These are phyloP conservation scores for Martensiomyces pterosporus DNA, from an alignment of 192 early-diverging fungal genomes.

Conservation along the genomic window DNA sequence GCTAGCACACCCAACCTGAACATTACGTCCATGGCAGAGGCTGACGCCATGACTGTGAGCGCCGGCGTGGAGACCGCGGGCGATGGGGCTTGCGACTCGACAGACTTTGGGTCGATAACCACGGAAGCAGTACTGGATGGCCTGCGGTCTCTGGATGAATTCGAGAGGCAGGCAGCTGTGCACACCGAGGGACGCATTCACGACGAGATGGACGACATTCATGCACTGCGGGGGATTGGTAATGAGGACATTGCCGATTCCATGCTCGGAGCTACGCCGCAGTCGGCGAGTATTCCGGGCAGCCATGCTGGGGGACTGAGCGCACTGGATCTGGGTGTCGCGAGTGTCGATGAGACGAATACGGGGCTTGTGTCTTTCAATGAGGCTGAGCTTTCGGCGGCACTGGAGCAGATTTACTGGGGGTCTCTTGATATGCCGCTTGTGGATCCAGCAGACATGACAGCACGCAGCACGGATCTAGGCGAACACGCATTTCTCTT, in stretches of 20 bases:
- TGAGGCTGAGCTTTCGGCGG: conserved; percentile 41
- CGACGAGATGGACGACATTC: background rate
- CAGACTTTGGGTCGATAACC: conserved; percentile 14
- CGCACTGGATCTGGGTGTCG: background rate
- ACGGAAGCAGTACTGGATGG: conserved; percentile 28
- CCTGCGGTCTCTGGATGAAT: conserved; percentile 36
- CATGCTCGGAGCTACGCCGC: background rate
- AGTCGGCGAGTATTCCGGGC: too few species aligned
- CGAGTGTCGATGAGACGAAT: background rate
- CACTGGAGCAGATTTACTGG: conserved; percentile 46
- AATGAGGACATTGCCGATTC: conserved; percentile 2
- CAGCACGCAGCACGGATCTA: too few species aligned
- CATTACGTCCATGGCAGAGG: conserved; percentile 1
- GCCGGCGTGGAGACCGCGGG: too few species aligned
- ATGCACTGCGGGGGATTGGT: background rate
- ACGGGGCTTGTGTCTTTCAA: conserved; percentile 21
- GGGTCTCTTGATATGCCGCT: conserved; percentile 20
- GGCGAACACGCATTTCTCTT: background rate
- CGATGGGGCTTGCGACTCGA: background rate
- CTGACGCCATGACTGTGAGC: too few species aligned
- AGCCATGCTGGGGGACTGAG: too few species aligned
- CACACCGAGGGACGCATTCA: conserved; percentile 4
- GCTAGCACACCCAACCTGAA: conserved; percentile 1
- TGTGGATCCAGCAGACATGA: conserved; percentile 3
- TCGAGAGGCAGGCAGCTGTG: conserved; percentile 33